Percentiles rank a stretch among this genome's conserved stretches.
phyloP scores from a whole-genome alignment of 306 rosid species.

The Glycine tomentella region DNA sequence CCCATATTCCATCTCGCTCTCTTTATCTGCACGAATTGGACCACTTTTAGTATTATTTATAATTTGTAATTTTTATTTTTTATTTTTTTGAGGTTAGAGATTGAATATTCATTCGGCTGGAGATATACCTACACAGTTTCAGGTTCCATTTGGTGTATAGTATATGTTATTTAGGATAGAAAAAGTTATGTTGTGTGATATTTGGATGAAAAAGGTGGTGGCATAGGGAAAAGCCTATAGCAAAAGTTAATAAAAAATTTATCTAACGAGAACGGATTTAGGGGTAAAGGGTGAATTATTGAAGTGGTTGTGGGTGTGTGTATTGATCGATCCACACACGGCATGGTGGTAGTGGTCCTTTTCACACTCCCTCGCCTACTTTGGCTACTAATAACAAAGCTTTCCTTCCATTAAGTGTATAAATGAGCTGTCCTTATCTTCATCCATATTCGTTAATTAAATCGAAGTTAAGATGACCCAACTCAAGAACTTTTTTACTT shows the following conservation, averaged over 20 bases:
- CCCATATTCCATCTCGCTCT: neutral
- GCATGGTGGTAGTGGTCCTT: slow-evolving; percentile 56
- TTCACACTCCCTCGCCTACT: slow-evolving; percentile 46
- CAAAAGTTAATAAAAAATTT: slow-evolving; percentile 17
- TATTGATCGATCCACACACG: slow-evolving; percentile 38
- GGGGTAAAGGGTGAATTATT: slow-evolving; percentile 45
- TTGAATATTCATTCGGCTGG: slow-evolving; percentile 5
- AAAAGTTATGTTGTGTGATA: slow-evolving; percentile 1
- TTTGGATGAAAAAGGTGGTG: slow-evolving; percentile 2
- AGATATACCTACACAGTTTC: slow-evolving; percentile 28
- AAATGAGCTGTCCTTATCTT: slow-evolving; percentile 41
- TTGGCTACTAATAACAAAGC: slow-evolving; percentile 35
- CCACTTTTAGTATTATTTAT: slow-evolving; percentile 39
- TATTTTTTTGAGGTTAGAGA: neutral
- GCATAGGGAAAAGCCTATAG: neutral
- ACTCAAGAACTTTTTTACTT: neutral
- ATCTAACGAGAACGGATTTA: slow-evolving; percentile 21
- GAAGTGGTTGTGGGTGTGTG: slow-evolving; percentile 29
- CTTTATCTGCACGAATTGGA: slow-evolving; percentile 42
- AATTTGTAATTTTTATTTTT: neutral
- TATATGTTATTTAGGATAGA: neutral
- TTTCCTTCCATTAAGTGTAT: slow-evolving; percentile 38
- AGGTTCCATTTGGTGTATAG: slow-evolving; percentile 28
- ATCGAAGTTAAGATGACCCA: slow-evolving; percentile 10
- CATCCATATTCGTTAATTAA: slow-evolving; percentile 20